These are phyloP conservation scores for Rubia yunnanensis DNA, from an alignment of 257 asterid species.

Conservation along the genomic window DNA sequence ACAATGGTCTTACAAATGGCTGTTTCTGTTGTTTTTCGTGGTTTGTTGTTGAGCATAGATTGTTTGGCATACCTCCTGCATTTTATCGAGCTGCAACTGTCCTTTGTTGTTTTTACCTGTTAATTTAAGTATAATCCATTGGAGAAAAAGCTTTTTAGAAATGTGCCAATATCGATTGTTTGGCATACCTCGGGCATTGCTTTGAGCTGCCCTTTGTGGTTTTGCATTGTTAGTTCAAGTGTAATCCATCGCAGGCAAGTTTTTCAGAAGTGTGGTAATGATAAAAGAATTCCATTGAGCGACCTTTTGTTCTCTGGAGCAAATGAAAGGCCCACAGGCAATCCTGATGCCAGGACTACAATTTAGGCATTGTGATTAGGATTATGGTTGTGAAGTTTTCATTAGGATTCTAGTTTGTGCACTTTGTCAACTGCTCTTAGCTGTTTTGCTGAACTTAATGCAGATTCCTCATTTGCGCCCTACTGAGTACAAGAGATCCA, in stretches of 20 bases:
- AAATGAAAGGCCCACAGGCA: too few species aligned
- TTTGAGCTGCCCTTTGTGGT: not conserved
- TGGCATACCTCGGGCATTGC: not conserved
- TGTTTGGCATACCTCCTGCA: not conserved
- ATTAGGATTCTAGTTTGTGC: not conserved
- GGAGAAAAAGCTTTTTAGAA: not conserved
- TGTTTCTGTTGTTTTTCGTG: not conserved
- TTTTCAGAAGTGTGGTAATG: not conserved
- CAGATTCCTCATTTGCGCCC: slow-evolving; percentile 77
- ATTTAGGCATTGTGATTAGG: too few species aligned
- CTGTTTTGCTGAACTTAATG: slow-evolving; percentile 2
- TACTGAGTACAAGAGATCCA: slow-evolving; percentile 68
- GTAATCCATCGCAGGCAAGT: not conserved
- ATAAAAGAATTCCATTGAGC: not conserved
- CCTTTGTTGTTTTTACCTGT: not conserved
- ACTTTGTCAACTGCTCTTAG: not conserved
- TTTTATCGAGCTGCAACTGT: not conserved
- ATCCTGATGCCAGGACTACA: not conserved
- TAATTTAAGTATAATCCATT: too few species aligned
- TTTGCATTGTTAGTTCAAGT: not conserved
- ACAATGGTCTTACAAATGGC: not conserved
- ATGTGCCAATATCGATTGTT: not conserved
- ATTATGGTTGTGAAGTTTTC: too few species aligned
- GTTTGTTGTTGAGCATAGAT: not conserved
- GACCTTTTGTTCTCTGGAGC: not conserved